Conservation (phyloP, 768 basidiomycete species). For the Amanita subjunquillea region DNA sequence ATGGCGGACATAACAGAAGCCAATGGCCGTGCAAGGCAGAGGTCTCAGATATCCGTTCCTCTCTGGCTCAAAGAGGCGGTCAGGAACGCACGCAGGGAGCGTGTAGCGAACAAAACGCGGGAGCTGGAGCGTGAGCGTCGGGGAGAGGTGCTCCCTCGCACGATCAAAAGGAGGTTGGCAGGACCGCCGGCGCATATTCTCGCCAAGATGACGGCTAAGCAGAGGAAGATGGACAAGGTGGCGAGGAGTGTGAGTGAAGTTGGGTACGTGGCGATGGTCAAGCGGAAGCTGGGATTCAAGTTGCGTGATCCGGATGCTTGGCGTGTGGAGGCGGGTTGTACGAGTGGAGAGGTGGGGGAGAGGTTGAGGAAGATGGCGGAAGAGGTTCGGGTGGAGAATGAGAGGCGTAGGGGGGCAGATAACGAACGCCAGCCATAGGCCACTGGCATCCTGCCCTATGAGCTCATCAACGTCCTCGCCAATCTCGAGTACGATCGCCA, state of each 20-base stretch:
- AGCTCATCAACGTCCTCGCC: too few relatives aligned
- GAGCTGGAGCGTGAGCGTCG: constrained; percentile 49
- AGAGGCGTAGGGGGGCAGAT: constrained; percentile 10
- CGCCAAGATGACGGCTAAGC: constrained; percentile 35
- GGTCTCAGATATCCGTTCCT: constrained; percentile 32
- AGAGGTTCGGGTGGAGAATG: constrained; percentile 19
- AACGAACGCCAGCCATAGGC: too few relatives aligned
- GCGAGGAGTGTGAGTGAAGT: constrained; percentile 47
- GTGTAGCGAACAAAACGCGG: constrained; percentile 54
- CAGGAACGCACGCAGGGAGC: constrained; percentile 47
- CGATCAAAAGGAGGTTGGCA: constrained; percentile 34
- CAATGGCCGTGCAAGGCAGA: constrained; percentile 29
- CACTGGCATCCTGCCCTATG: too few relatives aligned
- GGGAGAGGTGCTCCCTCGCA: constrained; percentile 47
- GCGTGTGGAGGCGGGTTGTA: constrained; percentile 19
- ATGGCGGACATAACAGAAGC: constrained; percentile 20
- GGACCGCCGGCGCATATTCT: constrained; percentile 59
- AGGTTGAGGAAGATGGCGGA: constrained; percentile 8
- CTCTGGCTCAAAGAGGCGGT: constrained; percentile 38
- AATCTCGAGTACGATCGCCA: too few relatives aligned
- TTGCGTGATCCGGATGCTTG: constrained; percentile 29
- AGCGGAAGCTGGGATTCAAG: constrained; percentile 43
- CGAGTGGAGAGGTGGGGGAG: not conserved
- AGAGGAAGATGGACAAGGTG: constrained; percentile 38
- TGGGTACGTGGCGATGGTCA: constrained; percentile 63